Base-by-base conservation (phyloP, 2,329 filamentous ascomycete genomes). In the Epichloe coenophiala region DNA sequence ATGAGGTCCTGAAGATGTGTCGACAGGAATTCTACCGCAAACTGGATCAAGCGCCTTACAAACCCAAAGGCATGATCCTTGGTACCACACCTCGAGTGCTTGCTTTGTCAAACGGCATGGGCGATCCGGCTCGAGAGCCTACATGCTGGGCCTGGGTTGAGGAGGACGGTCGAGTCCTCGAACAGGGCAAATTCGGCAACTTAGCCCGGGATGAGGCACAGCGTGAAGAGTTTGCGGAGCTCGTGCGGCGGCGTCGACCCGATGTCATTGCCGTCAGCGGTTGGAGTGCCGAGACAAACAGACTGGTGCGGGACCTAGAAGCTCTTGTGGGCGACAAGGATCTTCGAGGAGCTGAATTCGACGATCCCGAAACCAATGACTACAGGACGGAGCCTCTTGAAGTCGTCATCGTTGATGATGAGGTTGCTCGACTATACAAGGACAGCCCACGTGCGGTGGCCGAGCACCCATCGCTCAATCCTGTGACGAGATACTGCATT, bases 381-480 rank as follows among this genome's bases (percentile, higher is more conserved):
- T 84, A 86, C 55, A 77, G 83, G 51, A 86, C 76, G 52, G 89
- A 95, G 61, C 80, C 81, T 11, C 74, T 98, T 33, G 91, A 97
- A 53, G 85, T 97, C 9, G 75, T 97, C 33, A 81, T 95, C 50
- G 86, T 96, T 55, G 96, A 97, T 59, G 93, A 98, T 60, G 93
- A 98, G 68, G 89, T 96, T 47, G 93, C 93, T n/a, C 82, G 93
- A 43, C 77, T 97, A 4, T 98, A 96, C 71, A 90, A 96, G 67
- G 88, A 89, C 60, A 96, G 89, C 63, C 79, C 83, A 13, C 81
- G 90, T 41, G 90, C 86, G 11, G 73, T 78, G 46, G 71, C 78
- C 11, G 91, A 97, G 55, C 88, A 95, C 62, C 89, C 93, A 5
- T 83, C 83, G 12, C 75, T 95, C 33, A 78, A 81, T 49, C 80